phyloP scores from a whole-genome alignment of 208 protist genomes.

The Herpetomonas samuelpessoai region DNA sequence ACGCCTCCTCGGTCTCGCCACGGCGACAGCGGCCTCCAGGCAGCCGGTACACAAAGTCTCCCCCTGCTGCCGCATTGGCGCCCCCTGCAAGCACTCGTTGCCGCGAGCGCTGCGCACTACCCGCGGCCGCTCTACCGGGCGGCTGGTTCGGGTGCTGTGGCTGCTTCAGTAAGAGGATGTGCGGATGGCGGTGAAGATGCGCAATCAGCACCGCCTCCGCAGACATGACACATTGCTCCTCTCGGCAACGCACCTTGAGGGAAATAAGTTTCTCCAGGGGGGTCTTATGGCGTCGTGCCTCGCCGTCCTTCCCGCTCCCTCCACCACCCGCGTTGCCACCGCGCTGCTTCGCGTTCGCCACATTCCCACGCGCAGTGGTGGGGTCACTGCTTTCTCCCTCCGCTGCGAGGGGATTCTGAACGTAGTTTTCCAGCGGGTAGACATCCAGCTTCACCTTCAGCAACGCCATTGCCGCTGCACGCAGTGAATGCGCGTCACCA shows the following conservation, averaged over 20 bases:
- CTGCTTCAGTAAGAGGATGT: conserved; percentile 88
- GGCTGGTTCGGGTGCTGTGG: conserved; percentile 4
- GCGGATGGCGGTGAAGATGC: conserved; percentile 92
- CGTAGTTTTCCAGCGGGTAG: conserved; percentile 76
- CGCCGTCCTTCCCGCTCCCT: conserved; percentile 2
- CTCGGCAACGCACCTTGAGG: conserved; percentile 78
- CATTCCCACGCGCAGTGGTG: too few relatives aligned
- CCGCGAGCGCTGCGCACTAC: neutral
- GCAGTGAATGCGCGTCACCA: too few relatives aligned
- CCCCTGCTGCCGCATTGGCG: neutral
- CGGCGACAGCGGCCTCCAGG: conserved; percentile 73
- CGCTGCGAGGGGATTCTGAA: conserved; percentile 26
- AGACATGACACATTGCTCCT: conserved; percentile 76
- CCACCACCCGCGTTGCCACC: conserved; percentile 12
- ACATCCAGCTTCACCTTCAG: conserved; percentile 81
- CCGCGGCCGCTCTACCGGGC: neutral
- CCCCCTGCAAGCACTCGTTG: neutral
- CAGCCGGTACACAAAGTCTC: conserved; percentile 35
- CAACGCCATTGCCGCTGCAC: conserved; percentile 35
- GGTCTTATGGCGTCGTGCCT: conserved; percentile 41
- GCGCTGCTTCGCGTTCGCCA: conserved; percentile 22
- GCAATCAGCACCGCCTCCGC: conserved; percentile 92
- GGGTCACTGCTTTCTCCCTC: too few relatives aligned
- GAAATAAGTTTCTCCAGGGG: conserved; percentile 79
- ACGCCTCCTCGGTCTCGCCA: conserved; percentile 66